These are phyloP conservation scores for Knoxia roxburghii DNA, from an alignment of 257 asterid species.

Conservation along the genomic window DNA sequence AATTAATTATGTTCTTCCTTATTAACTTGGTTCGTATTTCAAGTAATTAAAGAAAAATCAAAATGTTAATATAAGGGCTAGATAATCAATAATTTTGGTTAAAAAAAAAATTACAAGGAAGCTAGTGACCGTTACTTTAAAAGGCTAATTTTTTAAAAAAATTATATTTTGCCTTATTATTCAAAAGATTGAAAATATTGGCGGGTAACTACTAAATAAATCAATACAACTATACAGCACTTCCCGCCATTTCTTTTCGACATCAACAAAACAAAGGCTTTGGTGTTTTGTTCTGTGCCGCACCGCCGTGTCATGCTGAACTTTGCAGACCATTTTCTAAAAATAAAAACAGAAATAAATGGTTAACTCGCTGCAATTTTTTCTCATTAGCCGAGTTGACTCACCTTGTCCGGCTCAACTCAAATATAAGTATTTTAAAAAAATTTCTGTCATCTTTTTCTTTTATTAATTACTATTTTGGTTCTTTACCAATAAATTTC, in stretches of 20 bases:
- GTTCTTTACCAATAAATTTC: too few relatives aligned
- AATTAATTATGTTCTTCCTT: too few relatives aligned
- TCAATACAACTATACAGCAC: not conserved
- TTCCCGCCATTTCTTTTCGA: conserved; percentile 21
- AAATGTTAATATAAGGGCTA: too few relatives aligned
- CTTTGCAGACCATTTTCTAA: not conserved
- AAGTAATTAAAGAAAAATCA: too few relatives aligned
- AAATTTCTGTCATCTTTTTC: too few relatives aligned
- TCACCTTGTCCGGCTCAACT: conserved; percentile 9
- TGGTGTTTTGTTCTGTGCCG: not conserved
- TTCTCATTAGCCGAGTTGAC: conserved; percentile 5
- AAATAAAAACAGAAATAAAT: not conserved
- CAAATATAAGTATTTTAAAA: too few relatives aligned
- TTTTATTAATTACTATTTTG: too few relatives aligned
- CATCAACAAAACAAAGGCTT: not conserved
- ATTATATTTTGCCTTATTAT: not conserved
- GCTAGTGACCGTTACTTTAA: not conserved
- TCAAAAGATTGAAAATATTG: conserved; percentile 2
- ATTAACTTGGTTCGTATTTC: too few relatives aligned
- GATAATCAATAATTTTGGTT: too few relatives aligned
- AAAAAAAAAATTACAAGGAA: too few relatives aligned
- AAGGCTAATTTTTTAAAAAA: not conserved
- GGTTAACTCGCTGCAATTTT: not conserved
- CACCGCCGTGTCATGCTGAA: not conserved
- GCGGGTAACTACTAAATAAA: conserved; percentile 7